Base-by-base conservation (phyloP, 1,284 basidiomycete genomes). In the Rugosomyces carneus region DNA sequence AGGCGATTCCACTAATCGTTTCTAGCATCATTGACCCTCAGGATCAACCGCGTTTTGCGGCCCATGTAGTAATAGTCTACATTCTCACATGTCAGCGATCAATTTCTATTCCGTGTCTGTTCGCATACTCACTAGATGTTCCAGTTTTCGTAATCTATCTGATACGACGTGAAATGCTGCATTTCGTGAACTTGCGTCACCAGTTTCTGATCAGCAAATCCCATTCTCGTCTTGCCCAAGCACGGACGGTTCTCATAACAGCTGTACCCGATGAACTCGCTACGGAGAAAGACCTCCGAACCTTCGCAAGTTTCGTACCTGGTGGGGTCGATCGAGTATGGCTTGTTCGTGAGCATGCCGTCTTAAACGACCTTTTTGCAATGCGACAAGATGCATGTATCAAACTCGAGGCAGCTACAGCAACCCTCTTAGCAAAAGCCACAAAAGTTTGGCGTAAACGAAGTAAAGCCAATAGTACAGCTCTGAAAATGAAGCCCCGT, bases 321-420 rank as follows among this genome's bases (percentile, higher is more conserved):
- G 88, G 87, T 11, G 87, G 88, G 0, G 75, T 88, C n/a, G 79
- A 83, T 60, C 70, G 76, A 40, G 76, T 91, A 36, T 91, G 88
- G 89, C 66, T 91, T 44, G 82, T 81, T 56, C 69, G 80, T 54
- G 78, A 71, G 54, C 77, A 69, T 13, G 61, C 55, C 37, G 52
- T 73, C 1, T 71, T 91, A 49, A 86, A 87, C 18, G 71, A 79
- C 27, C 55, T 80, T 2, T 82, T 77, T 55, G 73, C 84, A 18
- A 65, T 74, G 41, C 75, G 86, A 21, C 59, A 74, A 37, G 73
- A 77, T 40, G 75, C 76, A 0, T 78, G 76, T 56, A 60, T 65
- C 37, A 78, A 76, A 60, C 75, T 90, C 41, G 89, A 91, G 60
- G 63, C 64, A 0, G 84, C 84, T 4, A 72, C 78, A 52, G 74